phyloP scores from a whole-genome alignment of 2,329 filamentous ascomycete genomes.

The Claviceps sp. region DNA sequence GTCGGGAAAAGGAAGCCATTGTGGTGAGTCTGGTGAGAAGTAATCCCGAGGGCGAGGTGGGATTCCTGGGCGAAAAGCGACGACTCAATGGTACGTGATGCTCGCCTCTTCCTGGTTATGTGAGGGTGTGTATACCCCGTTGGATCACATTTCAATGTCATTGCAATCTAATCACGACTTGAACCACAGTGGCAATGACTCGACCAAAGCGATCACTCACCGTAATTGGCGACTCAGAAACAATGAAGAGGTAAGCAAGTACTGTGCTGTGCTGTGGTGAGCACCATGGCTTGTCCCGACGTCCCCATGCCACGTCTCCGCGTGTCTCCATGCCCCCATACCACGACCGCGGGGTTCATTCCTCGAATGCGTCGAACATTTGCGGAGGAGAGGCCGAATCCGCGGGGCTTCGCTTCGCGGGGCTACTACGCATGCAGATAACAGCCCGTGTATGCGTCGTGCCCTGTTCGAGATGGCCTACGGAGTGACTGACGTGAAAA shows the following conservation, averaged over 20 bases:
- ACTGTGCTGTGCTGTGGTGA: too few relatives aligned
- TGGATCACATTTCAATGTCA: too few relatives aligned
- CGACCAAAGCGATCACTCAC: conserved; percentile 81
- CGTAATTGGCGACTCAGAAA: conserved; percentile 88
- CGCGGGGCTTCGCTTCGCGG: background rate
- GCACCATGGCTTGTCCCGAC: too few relatives aligned
- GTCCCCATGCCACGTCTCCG: too few relatives aligned
- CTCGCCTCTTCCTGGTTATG: too few relatives aligned
- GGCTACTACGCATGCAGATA: too few relatives aligned
- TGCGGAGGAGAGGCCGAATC: background rate
- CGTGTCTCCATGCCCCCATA: too few relatives aligned
- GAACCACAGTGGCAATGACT: conserved; percentile 83
- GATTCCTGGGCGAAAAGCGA: conserved; percentile 84
- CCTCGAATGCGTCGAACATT: background rate
- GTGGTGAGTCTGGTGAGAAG: conserved; percentile 89
- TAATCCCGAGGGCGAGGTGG: conserved; percentile 75
- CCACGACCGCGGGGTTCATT: too few relatives aligned
- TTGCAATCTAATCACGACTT: background rate
- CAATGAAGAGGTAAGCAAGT: conserved; percentile 61
- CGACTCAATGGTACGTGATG: conserved; percentile 66
- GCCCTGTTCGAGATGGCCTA: background rate
- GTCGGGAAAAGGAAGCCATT: conserved; percentile 90
- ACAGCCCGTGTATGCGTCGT: background rate
- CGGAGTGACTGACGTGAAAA: background rate
- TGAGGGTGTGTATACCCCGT: too few relatives aligned